Evolutionary conservation across 2,329 filamentous ascomycete genomes (phyloP), one percentile per base, ranked within the genome.

Genomic region (Colletotrichum truncatum): DNA sequence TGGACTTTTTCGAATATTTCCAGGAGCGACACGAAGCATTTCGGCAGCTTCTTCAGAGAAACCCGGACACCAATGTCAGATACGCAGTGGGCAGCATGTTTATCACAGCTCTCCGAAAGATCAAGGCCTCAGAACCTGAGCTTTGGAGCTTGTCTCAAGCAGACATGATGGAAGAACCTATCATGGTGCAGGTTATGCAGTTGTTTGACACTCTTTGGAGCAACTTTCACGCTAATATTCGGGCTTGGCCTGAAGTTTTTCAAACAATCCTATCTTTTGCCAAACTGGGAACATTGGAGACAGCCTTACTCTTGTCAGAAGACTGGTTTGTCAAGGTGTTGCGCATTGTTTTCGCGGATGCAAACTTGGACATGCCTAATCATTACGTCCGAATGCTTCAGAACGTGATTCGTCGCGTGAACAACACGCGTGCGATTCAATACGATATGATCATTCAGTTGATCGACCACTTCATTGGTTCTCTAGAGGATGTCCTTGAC

Each of bases 181-280:
- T 53, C n/a, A 36, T 43, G 10, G 41, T 41, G 32, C 55, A 46
- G 32, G 41, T 38, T 7, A 30, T 53, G 14, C 57, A 43, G 45
- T 14, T 87, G 21, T 81, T 93, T 52, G 78, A 82, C 28, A 75
- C 82, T 21, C 75, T 93, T 4, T 93, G 88, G 86, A 78, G 84
- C 3, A 80, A 78, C n/a, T 88, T 93, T 61, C 88, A 92, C 65
- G 76, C 80, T 3, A 81, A 85, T 46, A 79, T 88, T 26, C 86
- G 89, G 61, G 86, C 91, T 3, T 96, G 93, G 93, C 87, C 89
- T 41, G 92, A 95, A 71, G 90, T 91, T 63, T 95, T 95, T 73
- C 85, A 86, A 11, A 84, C 91, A n/a, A 81, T 94, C 67, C 73
- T 85, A n/a, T 80, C 80, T n/a, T 90, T 94, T 72, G 87, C 88